Evolutionary conservation across 1,284 basidiomycete species (phyloP), one percentile per base, ranked within the genome.

Genomic region (Malassezia nana): DNA sequence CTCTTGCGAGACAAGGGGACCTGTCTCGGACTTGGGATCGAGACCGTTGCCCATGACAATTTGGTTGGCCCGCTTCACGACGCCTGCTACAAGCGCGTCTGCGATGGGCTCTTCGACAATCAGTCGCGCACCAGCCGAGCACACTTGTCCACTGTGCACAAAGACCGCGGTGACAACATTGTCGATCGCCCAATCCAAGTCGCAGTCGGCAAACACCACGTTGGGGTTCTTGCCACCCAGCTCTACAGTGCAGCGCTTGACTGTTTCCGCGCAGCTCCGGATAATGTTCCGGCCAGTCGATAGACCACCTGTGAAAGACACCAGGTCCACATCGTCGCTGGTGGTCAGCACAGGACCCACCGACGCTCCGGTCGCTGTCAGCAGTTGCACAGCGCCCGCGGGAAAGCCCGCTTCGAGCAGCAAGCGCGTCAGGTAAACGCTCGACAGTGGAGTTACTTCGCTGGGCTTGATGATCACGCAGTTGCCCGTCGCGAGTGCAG

Each of bases 181-280:
- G 56, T 74, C 72, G 42, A 71, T 64, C 13, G 68, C 72, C 62
- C 64, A 58, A 7, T 71, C 69, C 25, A 74, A 54, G 33, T 69
- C 68, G 43, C 63, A 65, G 46, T 74, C 72, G 4, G 62, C 68
- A 60, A 74, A 74, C 20, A 74, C 69, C 8, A 74, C 53, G 46
- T 74, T 69, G 3, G 72, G 72, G 53, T 74, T 74, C 59, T 74
- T 74, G 24, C 72, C 72, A 8, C 72, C 72, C 22, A 74, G 57
- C 57, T 74, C 72, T 26, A 74, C 66, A 6, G 67, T 69, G 59
- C 66, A 69, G 25, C 70, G 59, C 54, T 74, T 74, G 24, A 74
- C 62, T 6, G 64, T 68, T 18, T 53, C 58, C 1, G 72, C 69
- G 40, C 66, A 67, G 30, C 60, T 65, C 13, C 55, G 28, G 24